A percentile compares a stretch with the other conserved stretches of the same genome.
These are phyloP conservation scores for Neurospora sp. DNA, from an alignment of 495 filamentous ascomycete species.

Conservation along the genomic window DNA sequence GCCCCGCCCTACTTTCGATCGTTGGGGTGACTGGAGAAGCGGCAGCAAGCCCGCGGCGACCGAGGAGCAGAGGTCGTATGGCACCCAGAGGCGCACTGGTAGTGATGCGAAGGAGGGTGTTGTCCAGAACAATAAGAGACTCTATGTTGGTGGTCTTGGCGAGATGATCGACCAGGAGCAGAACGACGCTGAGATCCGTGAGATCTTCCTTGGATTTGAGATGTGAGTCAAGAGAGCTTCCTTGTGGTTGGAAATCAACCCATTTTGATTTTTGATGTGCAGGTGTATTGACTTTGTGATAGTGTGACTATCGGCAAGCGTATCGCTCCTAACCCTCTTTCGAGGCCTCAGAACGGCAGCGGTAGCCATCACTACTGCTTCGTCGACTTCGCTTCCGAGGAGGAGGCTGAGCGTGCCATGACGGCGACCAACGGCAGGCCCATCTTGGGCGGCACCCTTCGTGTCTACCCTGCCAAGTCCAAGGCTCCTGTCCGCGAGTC, in stretches of 20 bases:
- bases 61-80: slow-evolving; percentile 15
- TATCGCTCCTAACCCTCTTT: slow-evolving; percentile 46
- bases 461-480: slow-evolving; percentile 9
- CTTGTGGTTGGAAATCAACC: slow-evolving; percentile 8
- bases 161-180: slow-evolving; percentile 44
- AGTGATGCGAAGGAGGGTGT: slow-evolving; percentile 1
- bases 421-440: slow-evolving; percentile 19
- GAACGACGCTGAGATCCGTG: slow-evolving; percentile 41
- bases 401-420: slow-evolving; percentile 42
- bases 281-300: background rate
- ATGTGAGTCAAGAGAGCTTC: slow-evolving; percentile 21
- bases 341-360: slow-evolving; percentile 41
- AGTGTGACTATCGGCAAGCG: slow-evolving; percentile 54
- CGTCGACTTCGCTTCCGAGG: slow-evolving; percentile 47
- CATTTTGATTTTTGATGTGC: background rate
- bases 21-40: slow-evolving; percentile 33
- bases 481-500: slow-evolving; percentile 3
- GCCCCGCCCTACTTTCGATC: slow-evolving; percentile 15
- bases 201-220: slow-evolving; percentile 50
- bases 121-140: slow-evolving; percentile 33
- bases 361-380: slow-evolving; percentile 52
- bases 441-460: slow-evolving; percentile 7
- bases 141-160: slow-evolving; percentile 56
- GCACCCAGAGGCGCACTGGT: slow-evolving; percentile 8
- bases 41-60: slow-evolving; percentile 5